Evolutionary conservation across 1,284 basidiomycete species (phyloP).

Genomic region (Microbotryomycetes sp.): DNA sequence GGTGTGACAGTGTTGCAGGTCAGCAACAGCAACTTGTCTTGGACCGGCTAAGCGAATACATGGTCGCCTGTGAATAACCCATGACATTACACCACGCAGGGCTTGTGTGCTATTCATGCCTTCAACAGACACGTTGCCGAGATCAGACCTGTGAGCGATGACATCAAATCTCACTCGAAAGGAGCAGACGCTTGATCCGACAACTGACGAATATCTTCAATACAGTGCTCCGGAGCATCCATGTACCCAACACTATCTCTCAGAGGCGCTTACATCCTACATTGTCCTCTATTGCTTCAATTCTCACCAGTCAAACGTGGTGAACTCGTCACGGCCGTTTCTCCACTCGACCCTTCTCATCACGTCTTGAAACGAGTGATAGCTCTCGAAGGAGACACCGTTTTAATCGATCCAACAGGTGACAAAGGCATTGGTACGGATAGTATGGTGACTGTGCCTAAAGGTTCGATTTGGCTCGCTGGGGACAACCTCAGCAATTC

Average conservation of each 20-base stretch:
- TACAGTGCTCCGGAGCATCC: slow-evolving; percentile 35
- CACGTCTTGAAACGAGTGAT: slow-evolving; percentile 75
- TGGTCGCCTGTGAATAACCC: too few relatives aligned
- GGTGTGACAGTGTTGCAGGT: background rate
- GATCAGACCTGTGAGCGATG: slow-evolving; percentile 28
- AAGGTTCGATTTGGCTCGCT: slow-evolving; percentile 65
- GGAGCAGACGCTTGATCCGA: too few relatives aligned
- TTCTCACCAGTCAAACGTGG: slow-evolving; percentile 51
- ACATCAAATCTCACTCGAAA: fast-evolving
- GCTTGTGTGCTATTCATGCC: slow-evolving; percentile 30
- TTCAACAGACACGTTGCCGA: slow-evolving; percentile 35
- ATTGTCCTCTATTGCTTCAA: slow-evolving; percentile 27
- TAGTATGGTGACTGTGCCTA: slow-evolving; percentile 39
- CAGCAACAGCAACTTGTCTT: background rate
- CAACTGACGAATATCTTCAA: background rate
- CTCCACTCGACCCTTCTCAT: slow-evolving; percentile 62
- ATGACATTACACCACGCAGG: slow-evolving; percentile 1
- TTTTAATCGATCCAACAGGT: slow-evolving; percentile 75
- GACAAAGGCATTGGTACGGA: slow-evolving; percentile 13
- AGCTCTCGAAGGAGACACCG: slow-evolving; percentile 79
- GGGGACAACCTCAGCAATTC: slow-evolving; percentile 84
- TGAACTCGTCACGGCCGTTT: slow-evolving; percentile 70
- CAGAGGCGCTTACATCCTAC: slow-evolving; percentile 28
- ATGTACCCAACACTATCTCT: slow-evolving; percentile 36
- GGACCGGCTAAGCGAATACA: too few relatives aligned